A percentile compares a stretch with the other conserved stretches of the same genome.
Conservation (phyloP, 1,139 yeast genomes). For the Nakaseomyces bracarensis region DNA sequence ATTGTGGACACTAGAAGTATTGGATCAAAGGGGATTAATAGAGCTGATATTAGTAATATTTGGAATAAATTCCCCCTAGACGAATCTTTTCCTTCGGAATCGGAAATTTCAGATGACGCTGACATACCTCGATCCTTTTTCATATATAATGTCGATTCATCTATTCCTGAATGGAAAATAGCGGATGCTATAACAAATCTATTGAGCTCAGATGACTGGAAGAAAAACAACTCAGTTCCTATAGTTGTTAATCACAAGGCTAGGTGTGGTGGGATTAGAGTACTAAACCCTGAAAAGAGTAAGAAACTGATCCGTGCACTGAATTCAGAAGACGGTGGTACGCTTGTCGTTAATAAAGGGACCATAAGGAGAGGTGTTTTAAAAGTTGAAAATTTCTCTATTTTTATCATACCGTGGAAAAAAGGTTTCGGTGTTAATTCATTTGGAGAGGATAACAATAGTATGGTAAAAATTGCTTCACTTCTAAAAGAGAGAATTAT, state of each 20-base stretch:
- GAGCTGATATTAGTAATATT: constrained; percentile 15
- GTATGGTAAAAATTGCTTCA: constrained; percentile 17
- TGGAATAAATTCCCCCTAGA: constrained; percentile 19
- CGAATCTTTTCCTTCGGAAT: constrained; percentile 12
- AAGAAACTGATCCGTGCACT: constrained; percentile 14
- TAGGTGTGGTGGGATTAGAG: constrained; percentile 24
- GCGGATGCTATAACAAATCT: constrained; percentile 17
- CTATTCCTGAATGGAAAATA: constrained; percentile 27
- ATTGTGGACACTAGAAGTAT: constrained; percentile 2
- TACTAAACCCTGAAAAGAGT: constrained; percentile 12
- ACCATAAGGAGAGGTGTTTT: constrained; percentile 17
- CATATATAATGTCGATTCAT: constrained; percentile 24
- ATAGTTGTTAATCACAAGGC: constrained; percentile 25
- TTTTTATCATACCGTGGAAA: constrained; percentile 22
- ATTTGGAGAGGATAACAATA: constrained; percentile 17
- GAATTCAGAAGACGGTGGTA: constrained; percentile 4
- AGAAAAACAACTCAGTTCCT: constrained; percentile 18
- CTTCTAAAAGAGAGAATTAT: constrained; percentile 15
- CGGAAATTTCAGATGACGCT: constrained; percentile 9
- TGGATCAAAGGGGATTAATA: constrained; percentile 12
- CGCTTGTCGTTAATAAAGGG: constrained; percentile 6
- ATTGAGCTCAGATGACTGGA: constrained; percentile 18
- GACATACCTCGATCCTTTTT: too few relatives aligned
- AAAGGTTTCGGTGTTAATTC: constrained; percentile 19
- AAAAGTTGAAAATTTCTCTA: constrained; percentile 15